These are phyloP conservation scores for Theileria sp. DNA, from an alignment of 169 alveolate genomes.

Conservation along the genomic window DNA sequence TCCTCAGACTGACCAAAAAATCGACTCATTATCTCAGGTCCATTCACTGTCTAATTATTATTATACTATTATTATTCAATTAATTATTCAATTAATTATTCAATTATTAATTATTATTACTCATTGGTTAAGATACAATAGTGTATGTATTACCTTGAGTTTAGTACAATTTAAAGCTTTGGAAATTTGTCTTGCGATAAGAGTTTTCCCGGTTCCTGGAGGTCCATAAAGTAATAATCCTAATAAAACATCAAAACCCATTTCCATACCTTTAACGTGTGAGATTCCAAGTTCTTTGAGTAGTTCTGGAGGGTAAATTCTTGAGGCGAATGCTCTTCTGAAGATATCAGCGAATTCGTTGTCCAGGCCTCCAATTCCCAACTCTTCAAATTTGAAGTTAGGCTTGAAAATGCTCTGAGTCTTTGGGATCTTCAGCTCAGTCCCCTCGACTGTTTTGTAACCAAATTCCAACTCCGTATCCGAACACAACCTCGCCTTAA, in stretches of 20 bases:
- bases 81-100: not conserved
- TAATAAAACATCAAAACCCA: not conserved
- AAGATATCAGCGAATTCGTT: constrained; percentile 95
- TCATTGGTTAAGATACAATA: no score
- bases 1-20: constrained; percentile 99
- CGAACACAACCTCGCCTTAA: constrained; percentile 42
- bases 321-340: constrained; percentile 98
- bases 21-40: constrained; percentile 91
- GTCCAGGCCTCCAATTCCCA: constrained; percentile 91
- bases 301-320: constrained; percentile 95
- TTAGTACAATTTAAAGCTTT: constrained; percentile 92
- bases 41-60: constrained; percentile 81
- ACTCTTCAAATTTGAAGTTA: constrained; percentile 87
- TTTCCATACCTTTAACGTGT: constrained; percentile 90
- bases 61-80: no score
- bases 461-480: constrained; percentile 54
- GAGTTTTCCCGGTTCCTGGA: constrained; percentile 99
- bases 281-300: constrained; percentile 95
- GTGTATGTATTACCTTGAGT: constrained; percentile 92
- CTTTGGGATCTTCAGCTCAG: constrained; percentile 42
- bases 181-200: constrained; percentile 99
- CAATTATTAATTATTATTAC: no score
- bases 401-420: constrained; percentile 64
- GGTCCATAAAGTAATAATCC: constrained; percentile 98
- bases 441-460: constrained; percentile 36